Evolutionary conservation across 2,329 filamentous ascomycete species (phyloP).

Genomic region (Verticillium nubilum): DNA sequence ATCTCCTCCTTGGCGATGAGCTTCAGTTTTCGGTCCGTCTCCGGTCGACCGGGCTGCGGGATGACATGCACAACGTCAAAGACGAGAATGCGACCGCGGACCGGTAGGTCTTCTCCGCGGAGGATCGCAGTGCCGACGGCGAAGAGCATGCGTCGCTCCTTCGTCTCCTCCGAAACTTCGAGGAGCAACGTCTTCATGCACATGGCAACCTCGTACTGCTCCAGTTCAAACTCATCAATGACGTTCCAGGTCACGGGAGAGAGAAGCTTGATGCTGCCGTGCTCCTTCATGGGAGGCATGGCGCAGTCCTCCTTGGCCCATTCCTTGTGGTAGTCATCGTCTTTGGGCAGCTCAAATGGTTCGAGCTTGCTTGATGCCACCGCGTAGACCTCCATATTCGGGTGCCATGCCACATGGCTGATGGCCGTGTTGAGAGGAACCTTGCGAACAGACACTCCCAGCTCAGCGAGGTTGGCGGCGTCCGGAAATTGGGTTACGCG

Average conservation of each 20-base stretch:
- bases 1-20: constrained; percentile 86
- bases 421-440: constrained; percentile 66
- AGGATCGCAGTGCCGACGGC: constrained; percentile 79
- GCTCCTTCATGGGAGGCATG: constrained; percentile 63
- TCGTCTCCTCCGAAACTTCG: constrained; percentile 86
- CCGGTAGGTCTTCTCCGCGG: constrained; percentile 86
- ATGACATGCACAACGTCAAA: constrained; percentile 91
- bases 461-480: constrained; percentile 63
- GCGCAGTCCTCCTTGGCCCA: constrained; percentile 67
- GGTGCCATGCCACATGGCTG: constrained; percentile 70
- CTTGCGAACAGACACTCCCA: constrained; percentile 71
- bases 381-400: constrained; percentile 68
- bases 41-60: constrained; percentile 76
- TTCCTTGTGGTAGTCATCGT: constrained; percentile 77
- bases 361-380: constrained; percentile 63
- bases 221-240: constrained; percentile 70
- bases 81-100: constrained; percentile 79
- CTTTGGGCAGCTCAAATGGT: constrained; percentile 78
- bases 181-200: constrained; percentile 79
- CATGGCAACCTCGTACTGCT: constrained; percentile 70
- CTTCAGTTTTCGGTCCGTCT: constrained; percentile 81
- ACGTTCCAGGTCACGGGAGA: constrained; percentile 72
- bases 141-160: constrained; percentile 77
- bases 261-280: constrained; percentile 71
- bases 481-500: constrained; percentile 67